These are phyloP conservation scores for Zygnema cylindricum DNA, from an alignment of 139 green algal genomes.

Conservation along the genomic window DNA sequence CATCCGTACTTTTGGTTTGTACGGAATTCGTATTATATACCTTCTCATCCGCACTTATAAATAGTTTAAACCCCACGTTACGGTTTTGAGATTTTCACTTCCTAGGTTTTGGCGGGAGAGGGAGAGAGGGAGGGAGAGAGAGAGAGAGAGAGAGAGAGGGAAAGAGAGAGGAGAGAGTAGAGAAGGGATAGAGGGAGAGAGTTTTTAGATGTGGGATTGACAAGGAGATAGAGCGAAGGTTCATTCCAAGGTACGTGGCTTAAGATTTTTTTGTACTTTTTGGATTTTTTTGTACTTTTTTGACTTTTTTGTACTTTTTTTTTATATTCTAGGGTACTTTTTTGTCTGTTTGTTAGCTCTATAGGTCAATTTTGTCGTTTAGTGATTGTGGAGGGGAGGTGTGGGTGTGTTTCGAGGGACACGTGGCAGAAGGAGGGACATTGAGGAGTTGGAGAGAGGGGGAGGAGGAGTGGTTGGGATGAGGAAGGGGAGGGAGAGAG, in stretches of 20 bases:
- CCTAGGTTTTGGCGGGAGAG: background rate
- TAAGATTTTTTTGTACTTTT: too few relatives aligned
- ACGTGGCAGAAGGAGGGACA: conserved; percentile 8
- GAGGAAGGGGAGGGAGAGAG: background rate
- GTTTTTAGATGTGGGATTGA: background rate
- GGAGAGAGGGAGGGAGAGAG: background rate
- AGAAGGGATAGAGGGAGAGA: background rate
- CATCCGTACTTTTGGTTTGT: too few relatives aligned
- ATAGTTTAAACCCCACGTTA: background rate
- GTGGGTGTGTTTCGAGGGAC: conserved; percentile 68
- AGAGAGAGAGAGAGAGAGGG: background rate
- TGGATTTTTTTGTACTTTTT: too few relatives aligned
- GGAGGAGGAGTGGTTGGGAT: background rate
- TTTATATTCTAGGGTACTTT: too few relatives aligned
- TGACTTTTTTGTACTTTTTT: too few relatives aligned
- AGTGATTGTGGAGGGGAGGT: conserved; percentile 72
- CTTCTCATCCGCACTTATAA: background rate
- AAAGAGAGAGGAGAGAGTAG: background rate
- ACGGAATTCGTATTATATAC: background rate
- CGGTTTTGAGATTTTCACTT: background rate
- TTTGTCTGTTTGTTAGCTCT: too few relatives aligned
- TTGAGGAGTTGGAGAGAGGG: background rate
- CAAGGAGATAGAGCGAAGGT: background rate
- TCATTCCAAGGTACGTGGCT: too few relatives aligned
- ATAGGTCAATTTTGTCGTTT: conserved; percentile 4